Evolutionary conservation across 148 eudicot species (phyloP).

Genomic region (Agrostemma githago): DNA sequence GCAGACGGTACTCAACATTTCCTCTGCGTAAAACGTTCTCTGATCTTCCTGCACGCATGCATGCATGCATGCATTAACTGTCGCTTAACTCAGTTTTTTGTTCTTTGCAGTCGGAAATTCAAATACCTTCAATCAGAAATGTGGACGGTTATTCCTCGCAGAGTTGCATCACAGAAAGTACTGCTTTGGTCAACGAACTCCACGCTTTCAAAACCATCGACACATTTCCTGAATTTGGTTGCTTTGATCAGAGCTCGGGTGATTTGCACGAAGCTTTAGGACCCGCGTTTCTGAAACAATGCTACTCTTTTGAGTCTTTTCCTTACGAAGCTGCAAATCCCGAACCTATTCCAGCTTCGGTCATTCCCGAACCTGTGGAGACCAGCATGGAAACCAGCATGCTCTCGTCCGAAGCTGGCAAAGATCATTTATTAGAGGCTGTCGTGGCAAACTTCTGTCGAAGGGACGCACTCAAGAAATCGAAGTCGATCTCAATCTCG

Average conservation of each 20-base stretch:
- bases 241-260: slow-evolving; percentile 16
- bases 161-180: slow-evolving; percentile 27
- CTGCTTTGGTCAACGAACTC: slow-evolving; percentile 8
- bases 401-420: slow-evolving; percentile 46
- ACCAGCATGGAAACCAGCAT: slow-evolving; percentile 37
- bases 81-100: slow-evolving; percentile 21
- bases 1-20: slow-evolving; percentile 42
- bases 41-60: no score
- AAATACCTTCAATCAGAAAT: slow-evolving; percentile 26
- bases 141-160: slow-evolving; percentile 21
- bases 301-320: slow-evolving; percentile 22
- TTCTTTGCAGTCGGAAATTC: slow-evolving; percentile 45
- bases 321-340: slow-evolving; percentile 37
- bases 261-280: slow-evolving; percentile 62
- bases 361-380: slow-evolving; percentile 42
- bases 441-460: slow-evolving; percentile 63
- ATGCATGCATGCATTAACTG: not conserved
- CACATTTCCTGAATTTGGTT: slow-evolving; percentile 20
- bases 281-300: slow-evolving; percentile 51
- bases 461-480: slow-evolving; percentile 32
- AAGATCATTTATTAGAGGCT: slow-evolving; percentile 81
- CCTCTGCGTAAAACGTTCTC: not conserved
- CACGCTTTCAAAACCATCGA: slow-evolving; percentile 15
- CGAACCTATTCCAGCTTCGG: slow-evolving; percentile 31
- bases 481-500: slow-evolving; percentile 32